Base-by-base conservation (phyloP, 768 basidiomycete genomes). In the Asterophora parasitica region DNA sequence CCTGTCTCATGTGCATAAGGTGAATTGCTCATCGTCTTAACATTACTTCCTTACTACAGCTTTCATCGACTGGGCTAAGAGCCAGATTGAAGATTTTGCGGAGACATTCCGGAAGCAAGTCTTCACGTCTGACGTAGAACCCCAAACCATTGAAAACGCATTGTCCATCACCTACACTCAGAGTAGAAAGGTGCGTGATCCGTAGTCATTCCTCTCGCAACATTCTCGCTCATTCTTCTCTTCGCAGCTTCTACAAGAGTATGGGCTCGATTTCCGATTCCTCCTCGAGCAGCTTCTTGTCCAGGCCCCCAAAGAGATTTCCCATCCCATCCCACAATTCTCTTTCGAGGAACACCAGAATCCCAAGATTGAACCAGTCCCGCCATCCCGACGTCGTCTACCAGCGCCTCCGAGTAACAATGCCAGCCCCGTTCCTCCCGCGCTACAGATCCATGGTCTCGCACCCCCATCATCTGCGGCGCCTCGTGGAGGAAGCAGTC, bases 11-110 rank as follows among this genome's bases (percentile, higher is more conserved):
- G 6, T 3, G 30, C 5, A 41, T 26, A 35, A n/a, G n/a, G 23
- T 23, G 23, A 12, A 37, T 34, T 19, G 40, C 33, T 42, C 20
- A 53, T 30, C 40, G 34, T 20, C n/a, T 23, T 23, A 23, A 3
- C 23, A 3, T 23, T 23, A 6, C 23, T 23, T 3, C 23, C 6
- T 39, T 30, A 31, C 30, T 20, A n/a, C 56, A 97, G 96, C 86
- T 8, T 93, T 97, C 59, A 88, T 97, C 16, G 84, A 91, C 35
- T 99, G 96, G 96, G 87, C 92, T 0, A 92, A 84, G 64, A 76
- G 78, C 50, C 87, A 92, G 63, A 78, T 98, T 27, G 85, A 91
- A 60, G 68, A 74, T 16, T 98, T 88, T 61, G 86, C 85, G 2
- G 82, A 83, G 42, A 84, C 85, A 61, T 98, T 97, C 67, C 74